A percentile compares a stretch with the other conserved stretches of the same genome.
These are phyloP conservation scores for Gastrodia elata DNA, from an alignment of 106 monocot genomes.

Conservation along the genomic window DNA sequence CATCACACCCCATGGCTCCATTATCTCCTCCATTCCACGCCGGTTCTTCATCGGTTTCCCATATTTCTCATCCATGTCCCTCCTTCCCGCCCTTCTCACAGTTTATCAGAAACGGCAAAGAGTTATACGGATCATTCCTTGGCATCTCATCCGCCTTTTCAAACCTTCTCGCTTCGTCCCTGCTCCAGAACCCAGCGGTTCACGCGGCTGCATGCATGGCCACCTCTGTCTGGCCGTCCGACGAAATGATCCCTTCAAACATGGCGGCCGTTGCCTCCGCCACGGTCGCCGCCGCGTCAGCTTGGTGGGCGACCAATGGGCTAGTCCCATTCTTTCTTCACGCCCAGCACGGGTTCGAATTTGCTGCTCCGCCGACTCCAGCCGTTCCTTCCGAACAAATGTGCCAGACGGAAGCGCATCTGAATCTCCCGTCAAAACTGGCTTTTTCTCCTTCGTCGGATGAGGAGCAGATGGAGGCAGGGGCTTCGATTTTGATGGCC, in stretches of 20 bases:
- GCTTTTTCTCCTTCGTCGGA: background rate
- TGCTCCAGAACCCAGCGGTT: constrained; percentile 71
- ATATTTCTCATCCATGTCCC: constrained; percentile 20
- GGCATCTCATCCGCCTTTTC: constrained; percentile 64
- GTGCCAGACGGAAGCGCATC: too few relatives aligned
- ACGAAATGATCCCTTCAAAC: constrained; percentile 25
- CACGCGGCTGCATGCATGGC: constrained; percentile 76
- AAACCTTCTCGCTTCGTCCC: constrained; percentile 46
- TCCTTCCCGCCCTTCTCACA: constrained; percentile 34
- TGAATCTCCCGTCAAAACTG: background rate
- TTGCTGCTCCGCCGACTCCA: constrained; percentile 19
- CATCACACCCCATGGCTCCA: constrained; percentile 16
- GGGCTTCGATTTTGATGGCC: background rate
- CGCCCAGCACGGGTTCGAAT: constrained; percentile 36
- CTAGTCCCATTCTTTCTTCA: constrained; percentile 49
- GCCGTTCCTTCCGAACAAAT: too few relatives aligned
- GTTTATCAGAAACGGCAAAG: constrained; percentile 21
- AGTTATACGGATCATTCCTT: constrained; percentile 34
- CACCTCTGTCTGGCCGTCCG: constrained; percentile 64
- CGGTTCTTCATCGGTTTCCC: constrained; percentile 15
- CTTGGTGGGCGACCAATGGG: constrained; percentile 87
- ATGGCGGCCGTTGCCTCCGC: constrained; percentile 60
- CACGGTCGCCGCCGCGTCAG: constrained; percentile 87
- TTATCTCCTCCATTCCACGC: constrained; percentile 11
- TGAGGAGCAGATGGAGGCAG: background rate